Evolutionary conservation across 2,329 filamentous ascomycete species (phyloP).

Genomic region (Scedosporium aurantiacum): DNA sequence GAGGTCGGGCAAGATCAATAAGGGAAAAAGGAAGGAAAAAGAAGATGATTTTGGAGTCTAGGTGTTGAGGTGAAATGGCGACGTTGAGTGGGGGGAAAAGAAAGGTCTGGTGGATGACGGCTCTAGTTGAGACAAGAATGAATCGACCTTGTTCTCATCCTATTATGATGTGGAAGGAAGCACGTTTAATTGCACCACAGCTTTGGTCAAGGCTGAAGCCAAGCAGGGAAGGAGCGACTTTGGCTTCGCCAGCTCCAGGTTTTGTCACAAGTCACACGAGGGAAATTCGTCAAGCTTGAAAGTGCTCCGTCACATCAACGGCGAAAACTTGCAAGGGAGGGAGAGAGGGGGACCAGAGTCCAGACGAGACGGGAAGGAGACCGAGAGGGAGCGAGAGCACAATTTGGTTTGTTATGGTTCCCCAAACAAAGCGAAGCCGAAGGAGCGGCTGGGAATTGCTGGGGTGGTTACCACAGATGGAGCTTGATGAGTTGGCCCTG

Average conservation of each 20-base stretch:
- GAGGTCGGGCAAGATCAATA: neutral
- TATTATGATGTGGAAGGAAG: neutral
- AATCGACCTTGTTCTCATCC: neutral
- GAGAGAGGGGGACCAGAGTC: neutral
- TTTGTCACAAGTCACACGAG: too few relatives aligned
- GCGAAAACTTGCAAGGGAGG: neutral
- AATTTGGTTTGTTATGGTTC: constrained; percentile 4
- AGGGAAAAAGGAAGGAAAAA: neutral
- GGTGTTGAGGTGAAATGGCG: neutral
- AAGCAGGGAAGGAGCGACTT: neutral
- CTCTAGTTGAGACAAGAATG: constrained; percentile 2
- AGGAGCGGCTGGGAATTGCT: constrained; percentile 3
- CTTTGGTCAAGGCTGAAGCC: neutral
- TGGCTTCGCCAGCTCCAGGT: too few relatives aligned
- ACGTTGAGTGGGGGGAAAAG: neutral
- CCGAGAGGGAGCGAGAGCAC: neutral
- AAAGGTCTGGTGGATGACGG: constrained; percentile 4
- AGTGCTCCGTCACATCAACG: neutral
- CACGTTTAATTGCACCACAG: neutral
- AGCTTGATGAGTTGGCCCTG: constrained; percentile 8
- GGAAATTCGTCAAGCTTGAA: too few relatives aligned
- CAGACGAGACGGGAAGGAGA: neutral
- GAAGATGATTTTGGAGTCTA: neutral
- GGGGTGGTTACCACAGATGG: neutral
- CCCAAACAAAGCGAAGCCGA: neutral